Percentiles rank a stretch among this genome's conserved stretches.
phyloP scores from a whole-genome alignment of 257 asterid genomes.

The Scutellaria galericulata region DNA sequence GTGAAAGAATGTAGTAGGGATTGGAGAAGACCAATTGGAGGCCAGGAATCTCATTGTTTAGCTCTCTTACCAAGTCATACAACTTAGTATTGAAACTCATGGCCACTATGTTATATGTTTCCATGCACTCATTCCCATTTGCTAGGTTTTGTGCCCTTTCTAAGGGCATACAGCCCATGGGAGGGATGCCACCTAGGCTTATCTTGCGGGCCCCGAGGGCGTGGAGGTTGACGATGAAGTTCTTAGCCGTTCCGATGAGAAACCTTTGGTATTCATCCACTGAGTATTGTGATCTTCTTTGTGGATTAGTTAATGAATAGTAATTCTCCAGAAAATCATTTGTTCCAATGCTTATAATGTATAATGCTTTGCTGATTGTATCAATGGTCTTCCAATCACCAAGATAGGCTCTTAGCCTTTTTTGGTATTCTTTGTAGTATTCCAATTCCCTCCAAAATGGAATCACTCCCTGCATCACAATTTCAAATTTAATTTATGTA shows the following conservation, averaged over 20 bases:
- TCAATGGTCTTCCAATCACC: slow-evolving; percentile 61
- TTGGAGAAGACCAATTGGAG: slow-evolving; percentile 74
- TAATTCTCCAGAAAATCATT: slow-evolving; percentile 87
- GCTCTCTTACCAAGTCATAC: slow-evolving; percentile 43
- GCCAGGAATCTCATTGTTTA: slow-evolving; percentile 55
- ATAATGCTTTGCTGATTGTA: slow-evolving; percentile 54
- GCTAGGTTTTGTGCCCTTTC: slow-evolving; percentile 60
- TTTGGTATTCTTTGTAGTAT: slow-evolving; percentile 76
- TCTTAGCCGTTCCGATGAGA: slow-evolving; percentile 59
- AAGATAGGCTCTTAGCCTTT: slow-evolving; percentile 50
- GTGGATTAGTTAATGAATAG: slow-evolving; percentile 49
- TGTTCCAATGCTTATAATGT: slow-evolving; percentile 79
- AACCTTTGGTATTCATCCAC: slow-evolving; percentile 58
- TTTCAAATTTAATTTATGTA: background rate
- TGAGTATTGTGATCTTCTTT: slow-evolving; percentile 48
- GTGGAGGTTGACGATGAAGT: slow-evolving; percentile 55
- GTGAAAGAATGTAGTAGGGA: slow-evolving; percentile 54
- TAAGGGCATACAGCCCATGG: slow-evolving; percentile 92
- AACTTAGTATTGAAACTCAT: slow-evolving; percentile 64
- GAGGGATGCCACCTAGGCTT: slow-evolving; percentile 79
- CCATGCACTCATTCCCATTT: slow-evolving; percentile 54
- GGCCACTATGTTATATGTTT: slow-evolving; percentile 69
- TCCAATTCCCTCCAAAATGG: slow-evolving; percentile 82
- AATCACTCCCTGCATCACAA: slow-evolving; percentile 59
- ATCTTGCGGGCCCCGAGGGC: slow-evolving; percentile 78